Percentiles rank a stretch among this genome's conserved stretches.
Evolutionary conservation across 2,329 filamentous ascomycete genomes (phyloP).

Genomic region (Clonostachys sp.): DNA sequence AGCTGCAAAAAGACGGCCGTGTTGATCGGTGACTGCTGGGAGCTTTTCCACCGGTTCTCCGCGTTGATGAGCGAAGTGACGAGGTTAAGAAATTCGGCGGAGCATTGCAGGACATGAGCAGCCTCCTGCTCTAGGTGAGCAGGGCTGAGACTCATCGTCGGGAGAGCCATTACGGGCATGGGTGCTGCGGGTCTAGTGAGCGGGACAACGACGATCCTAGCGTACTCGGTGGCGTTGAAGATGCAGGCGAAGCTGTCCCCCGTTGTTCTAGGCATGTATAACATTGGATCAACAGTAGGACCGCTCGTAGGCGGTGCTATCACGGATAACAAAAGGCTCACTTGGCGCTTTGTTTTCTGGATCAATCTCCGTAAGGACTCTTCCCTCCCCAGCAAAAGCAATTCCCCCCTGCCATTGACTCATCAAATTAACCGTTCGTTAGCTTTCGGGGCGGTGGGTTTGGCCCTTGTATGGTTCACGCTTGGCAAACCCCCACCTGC

Average conservation of each 20-base stretch:
- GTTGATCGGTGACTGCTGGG: too few species aligned
- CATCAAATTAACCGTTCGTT: background rate
- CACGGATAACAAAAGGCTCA: constrained; percentile 13
- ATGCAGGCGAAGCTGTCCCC: constrained; percentile 39
- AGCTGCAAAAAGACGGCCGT: too few species aligned
- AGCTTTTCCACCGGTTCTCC: too few species aligned
- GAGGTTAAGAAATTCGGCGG: too few species aligned
- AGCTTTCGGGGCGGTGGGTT: too few species aligned
- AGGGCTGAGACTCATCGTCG: constrained; percentile 17
- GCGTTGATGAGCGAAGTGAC: too few species aligned
- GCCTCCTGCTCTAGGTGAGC: too few species aligned
- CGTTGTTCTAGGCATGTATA: constrained; percentile 22
- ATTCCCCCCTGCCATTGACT: constrained; percentile 1
- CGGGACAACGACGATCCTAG: constrained; percentile 41
- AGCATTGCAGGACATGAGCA: too few species aligned
- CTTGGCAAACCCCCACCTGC: constrained; percentile 9
- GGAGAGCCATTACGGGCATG: constrained; percentile 24
- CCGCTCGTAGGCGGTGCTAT: constrained; percentile 13
- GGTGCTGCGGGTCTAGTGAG: constrained; percentile 36
- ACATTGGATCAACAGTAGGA: constrained; percentile 22
- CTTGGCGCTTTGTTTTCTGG: constrained; percentile 6
- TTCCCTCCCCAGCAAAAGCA: too few species aligned
- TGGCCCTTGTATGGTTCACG: too few species aligned
- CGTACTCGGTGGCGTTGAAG: background rate
- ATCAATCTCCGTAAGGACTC: constrained; percentile 14